Conservation (phyloP, 2,329 filamentous ascomycete species). For the Biscogniauxia sp. region DNA sequence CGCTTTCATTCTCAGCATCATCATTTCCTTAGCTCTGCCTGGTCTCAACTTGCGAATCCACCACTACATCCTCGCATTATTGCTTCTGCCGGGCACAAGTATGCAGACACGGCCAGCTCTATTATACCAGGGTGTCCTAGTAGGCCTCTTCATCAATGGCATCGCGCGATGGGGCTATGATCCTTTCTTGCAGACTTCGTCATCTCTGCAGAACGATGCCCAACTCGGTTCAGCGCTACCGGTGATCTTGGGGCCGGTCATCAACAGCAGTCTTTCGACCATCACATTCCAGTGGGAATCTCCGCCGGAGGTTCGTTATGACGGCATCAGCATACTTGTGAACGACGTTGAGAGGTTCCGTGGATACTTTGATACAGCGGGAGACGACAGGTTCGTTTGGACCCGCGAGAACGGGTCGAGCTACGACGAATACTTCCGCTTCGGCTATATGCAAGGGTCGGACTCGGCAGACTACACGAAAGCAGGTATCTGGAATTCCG, state of each 20-base stretch:
- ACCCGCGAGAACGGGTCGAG: slow-evolving; percentile 43
- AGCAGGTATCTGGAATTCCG: slow-evolving; percentile 66
- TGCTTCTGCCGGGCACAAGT: slow-evolving; percentile 83
- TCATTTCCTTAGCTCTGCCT: slow-evolving; percentile 70
- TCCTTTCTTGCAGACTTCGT: slow-evolving; percentile 78
- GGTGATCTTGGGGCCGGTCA: slow-evolving; percentile 45
- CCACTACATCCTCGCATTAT: slow-evolving; percentile 86
- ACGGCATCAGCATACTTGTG: slow-evolving; percentile 76
- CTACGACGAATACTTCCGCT: slow-evolving; percentile 72
- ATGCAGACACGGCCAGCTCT: slow-evolving; percentile 84
- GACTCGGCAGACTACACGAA: slow-evolving; percentile 69
- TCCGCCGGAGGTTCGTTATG: slow-evolving; percentile 53
- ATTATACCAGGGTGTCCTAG: slow-evolving; percentile 82
- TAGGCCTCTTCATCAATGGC: slow-evolving; percentile 92
- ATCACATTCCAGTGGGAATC: slow-evolving; percentile 60
- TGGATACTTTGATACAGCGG: slow-evolving; percentile 63
- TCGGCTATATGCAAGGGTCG: slow-evolving; percentile 69
- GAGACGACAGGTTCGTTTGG: slow-evolving; percentile 57
- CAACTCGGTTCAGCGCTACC: slow-evolving; percentile 63
- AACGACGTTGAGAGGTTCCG: slow-evolving; percentile 82
- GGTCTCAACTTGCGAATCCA: slow-evolving; percentile 80
- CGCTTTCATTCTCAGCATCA: slow-evolving; percentile 62
- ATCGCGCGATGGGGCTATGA: slow-evolving; percentile 94
- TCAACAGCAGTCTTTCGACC: slow-evolving; percentile 54
- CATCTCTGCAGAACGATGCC: slow-evolving; percentile 66